These are phyloP conservation scores for Phytophthora hybrid DNA, from an alignment of 352 stramenopile genomes.

Conservation along the genomic window DNA sequence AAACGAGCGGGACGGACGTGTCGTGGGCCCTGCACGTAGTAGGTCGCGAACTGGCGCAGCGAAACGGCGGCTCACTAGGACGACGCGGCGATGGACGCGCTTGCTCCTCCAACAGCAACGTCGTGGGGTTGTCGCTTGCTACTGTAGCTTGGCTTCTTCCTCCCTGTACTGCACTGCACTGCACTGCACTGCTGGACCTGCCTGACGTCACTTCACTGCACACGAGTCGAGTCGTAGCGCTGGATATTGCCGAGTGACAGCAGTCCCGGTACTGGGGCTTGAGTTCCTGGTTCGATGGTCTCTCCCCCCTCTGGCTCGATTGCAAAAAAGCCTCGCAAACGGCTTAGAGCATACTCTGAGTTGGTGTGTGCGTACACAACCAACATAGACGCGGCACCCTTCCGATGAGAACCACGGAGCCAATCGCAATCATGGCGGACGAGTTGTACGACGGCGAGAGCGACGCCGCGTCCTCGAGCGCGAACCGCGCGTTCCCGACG, in stretches of 20 bases:
- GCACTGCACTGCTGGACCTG: neutral
- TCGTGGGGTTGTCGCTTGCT: constrained; percentile 27
- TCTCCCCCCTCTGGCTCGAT: constrained; percentile 35
- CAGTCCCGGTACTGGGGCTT: too few relatives aligned
- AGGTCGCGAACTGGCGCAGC: constrained; percentile 14
- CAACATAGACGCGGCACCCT: constrained; percentile 4
- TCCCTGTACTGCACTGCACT: constrained; percentile 15
- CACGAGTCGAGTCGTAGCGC: neutral
- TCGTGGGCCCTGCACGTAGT: constrained; percentile 23
- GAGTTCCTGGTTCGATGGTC: constrained; percentile 15
- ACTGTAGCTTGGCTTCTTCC: constrained; percentile 34
- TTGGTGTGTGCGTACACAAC: constrained; percentile 14
- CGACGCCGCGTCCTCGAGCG: constrained; percentile 26
- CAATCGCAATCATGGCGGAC: constrained; percentile 28
- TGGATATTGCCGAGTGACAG: constrained; percentile 31
- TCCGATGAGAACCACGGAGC: neutral
- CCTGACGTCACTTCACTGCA: neutral
- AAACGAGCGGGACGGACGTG: constrained; percentile 16
- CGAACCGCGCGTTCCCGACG: constrained; percentile 30
- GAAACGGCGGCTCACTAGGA: neutral
- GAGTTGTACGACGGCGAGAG: constrained; percentile 39
- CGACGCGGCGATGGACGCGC: neutral
- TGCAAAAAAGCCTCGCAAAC: constrained; percentile 16
- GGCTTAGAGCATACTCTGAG: constrained; percentile 8
- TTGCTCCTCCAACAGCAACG: constrained; percentile 7